phyloP scores from a whole-genome alignment of 1,284 basidiomycete genomes.

The Fomitopsis betulina region DNA sequence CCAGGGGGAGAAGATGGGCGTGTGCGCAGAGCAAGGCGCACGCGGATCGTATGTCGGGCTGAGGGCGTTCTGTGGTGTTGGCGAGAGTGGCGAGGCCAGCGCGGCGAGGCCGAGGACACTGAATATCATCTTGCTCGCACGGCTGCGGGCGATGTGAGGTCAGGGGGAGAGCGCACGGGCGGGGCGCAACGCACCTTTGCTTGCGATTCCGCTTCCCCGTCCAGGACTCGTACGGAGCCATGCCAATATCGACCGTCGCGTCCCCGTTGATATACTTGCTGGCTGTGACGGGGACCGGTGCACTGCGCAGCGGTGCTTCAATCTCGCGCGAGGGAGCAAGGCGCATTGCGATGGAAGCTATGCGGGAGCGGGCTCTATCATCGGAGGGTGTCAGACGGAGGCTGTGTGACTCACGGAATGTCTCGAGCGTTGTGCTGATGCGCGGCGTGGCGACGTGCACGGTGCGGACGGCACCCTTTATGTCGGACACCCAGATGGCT shows the following conservation, averaged over 20 bases:
- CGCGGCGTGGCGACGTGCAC: neutral
- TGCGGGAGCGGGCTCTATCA: neutral
- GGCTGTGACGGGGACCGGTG: slow-evolving; percentile 7
- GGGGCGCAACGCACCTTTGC: slow-evolving; percentile 1
- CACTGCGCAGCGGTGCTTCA: neutral
- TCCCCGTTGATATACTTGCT: slow-evolving; percentile 11
- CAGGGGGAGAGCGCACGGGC: neutral
- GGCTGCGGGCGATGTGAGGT: neutral
- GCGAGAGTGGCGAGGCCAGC: slow-evolving; percentile 20
- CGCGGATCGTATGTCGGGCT: slow-evolving; percentile 14
- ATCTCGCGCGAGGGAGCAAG: neutral
- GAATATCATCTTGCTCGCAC: slow-evolving; percentile 14
- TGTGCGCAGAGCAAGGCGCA: slow-evolving; percentile 18
- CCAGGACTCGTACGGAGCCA: slow-evolving; percentile 23
- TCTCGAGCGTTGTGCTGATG: neutral
- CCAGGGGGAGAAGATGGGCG: slow-evolving; percentile 23
- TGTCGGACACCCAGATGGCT: neutral
- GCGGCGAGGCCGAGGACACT: slow-evolving; percentile 22
- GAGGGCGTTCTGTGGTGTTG: slow-evolving; percentile 7
- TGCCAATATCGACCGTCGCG: slow-evolving; percentile 19
- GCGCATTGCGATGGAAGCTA: neutral
- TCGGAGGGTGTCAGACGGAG: neutral
- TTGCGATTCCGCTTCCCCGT: slow-evolving; percentile 20
- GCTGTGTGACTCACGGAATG: neutral
- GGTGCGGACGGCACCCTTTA: neutral